These are phyloP conservation scores for Elsinoe australis DNA, from an alignment of 2,329 filamentous ascomycete genomes.

Conservation along the genomic window DNA sequence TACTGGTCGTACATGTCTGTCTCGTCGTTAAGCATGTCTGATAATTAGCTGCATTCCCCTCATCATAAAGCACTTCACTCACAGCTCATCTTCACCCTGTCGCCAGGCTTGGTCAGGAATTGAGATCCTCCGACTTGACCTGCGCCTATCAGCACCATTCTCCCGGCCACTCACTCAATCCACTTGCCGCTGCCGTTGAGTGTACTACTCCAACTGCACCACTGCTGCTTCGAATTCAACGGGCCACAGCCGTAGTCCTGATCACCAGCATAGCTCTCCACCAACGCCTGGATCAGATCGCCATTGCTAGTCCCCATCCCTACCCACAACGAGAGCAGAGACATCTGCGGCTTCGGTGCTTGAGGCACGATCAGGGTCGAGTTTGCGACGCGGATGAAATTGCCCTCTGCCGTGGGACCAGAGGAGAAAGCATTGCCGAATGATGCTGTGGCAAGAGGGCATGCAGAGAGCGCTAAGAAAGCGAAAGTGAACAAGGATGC, in stretches of 20 bases:
- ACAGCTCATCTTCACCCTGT: conserved; percentile 6
- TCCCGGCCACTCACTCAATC: neutral
- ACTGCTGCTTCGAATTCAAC: neutral
- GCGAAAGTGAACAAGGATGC: too few species aligned
- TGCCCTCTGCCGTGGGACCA: conserved; percentile 35
- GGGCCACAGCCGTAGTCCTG: neutral
- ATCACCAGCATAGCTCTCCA: neutral
- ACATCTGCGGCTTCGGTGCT: conserved; percentile 31
- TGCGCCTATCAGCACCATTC: neutral
- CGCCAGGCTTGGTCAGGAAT: neutral
- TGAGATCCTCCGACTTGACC: neutral
- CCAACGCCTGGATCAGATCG: conserved; percentile 42
- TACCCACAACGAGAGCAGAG: conserved; percentile 40
- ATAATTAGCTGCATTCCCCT: neutral
- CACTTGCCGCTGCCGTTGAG: neutral
- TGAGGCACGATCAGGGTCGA: conserved; percentile 40
- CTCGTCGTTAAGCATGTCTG: conserved; percentile 4
- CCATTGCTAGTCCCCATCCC: conserved; percentile 43
- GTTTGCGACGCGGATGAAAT: conserved; percentile 39
- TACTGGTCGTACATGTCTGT: conserved; percentile 7
- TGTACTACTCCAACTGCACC: neutral
- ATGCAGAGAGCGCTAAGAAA: too few species aligned
- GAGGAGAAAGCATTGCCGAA: conserved; percentile 33
- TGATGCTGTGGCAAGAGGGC: neutral
- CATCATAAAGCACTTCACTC: neutral